Base-by-base conservation (phyloP, 371 early-diverging fungal species). In the Nosema bombycis region DNA sequence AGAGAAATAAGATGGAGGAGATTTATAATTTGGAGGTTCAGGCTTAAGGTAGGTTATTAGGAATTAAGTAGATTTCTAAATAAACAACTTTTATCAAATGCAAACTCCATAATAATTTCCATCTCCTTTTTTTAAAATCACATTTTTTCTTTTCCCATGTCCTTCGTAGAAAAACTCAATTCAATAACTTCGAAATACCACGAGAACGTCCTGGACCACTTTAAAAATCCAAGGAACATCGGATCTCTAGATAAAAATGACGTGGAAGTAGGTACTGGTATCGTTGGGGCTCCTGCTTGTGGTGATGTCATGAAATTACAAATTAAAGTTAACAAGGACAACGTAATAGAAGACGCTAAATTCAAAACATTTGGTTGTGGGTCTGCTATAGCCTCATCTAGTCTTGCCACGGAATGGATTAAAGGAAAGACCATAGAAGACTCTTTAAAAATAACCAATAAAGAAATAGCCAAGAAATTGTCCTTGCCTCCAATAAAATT, bases 291-390 rank as follows among this genome's bases (percentile, higher is more conserved):
- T 0, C 97, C 97, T 33, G 97, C 96, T 12, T 97, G 97, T 86
- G 97, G 97, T 75, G 97, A 97, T 88, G 97, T 97, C 33, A 94
- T 97, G 94, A 93, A 95, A 81, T 89, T 97, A 46, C 97, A 97
- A 85, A 96, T 97, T 84, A 89, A 91, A 84, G 96, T 97, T 1
- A 91, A 95, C 80, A 91, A 91, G 37, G 89, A 86, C 10, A 89
- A 89, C 38, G 90, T 90, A 80, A 96, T 97, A 80, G 89, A 89
- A 66, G 96, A 97, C 83, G 95, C 93, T 77, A 92, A 92, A 86
- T 96, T 97, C 88, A 97, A 95, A 87, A 96, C 97, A 0, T 97
- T 95, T 88, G 97, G 97, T n/a, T 97, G 97, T 82, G 97, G 97
- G 65, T 92, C 92, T 32, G 97, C 97, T 60, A 97, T 97, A 80